Evolutionary conservation across 2,329 filamentous ascomycete species (phyloP), one percentile per base, ranked within the genome.

Genomic region (Venturia pyrina): DNA sequence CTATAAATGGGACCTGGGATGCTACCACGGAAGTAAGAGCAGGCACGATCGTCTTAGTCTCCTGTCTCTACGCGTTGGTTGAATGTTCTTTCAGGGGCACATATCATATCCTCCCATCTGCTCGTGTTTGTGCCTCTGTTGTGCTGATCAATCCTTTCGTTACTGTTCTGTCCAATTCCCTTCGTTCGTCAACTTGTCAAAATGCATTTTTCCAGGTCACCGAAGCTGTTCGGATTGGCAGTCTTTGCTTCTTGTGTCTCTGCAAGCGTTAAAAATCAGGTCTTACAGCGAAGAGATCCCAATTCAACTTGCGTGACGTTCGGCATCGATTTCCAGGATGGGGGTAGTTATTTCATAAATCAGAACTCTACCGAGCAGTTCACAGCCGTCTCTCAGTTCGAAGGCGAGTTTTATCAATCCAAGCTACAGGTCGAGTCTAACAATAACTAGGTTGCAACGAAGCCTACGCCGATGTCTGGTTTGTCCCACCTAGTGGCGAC

Each of bases 291-390:
- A n/a, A 37, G 53, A 59, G 53, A 40, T 59, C 32, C 53, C 13
- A 59, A 59, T 59, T 59, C 53, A 8, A 21, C 19, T 19, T 62
- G 60, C 21, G 3, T 24, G 7, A 19, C 75, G 8, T 77, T 71
- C 64, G 76, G 76, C 62, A 73, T 78, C 24, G 79, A 81, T 68
- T 81, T 78, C 65, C 70, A 78, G 60, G 75, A 77, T 68, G 77
- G 76, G 37, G 74, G 74, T 2, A 69, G 71, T n/a, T 81, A 80
- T 70, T 81, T 80, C 70, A 79, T 80, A 69, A 79, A 81, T 69
- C 73, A 74, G 15, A 70, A 72, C 19, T 79, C 77, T 0, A 72
- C 70, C 4, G 77, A 78, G 3, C 69, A 70, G 6, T 81, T 81
- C 68, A 78, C 76, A n/a, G 76, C 75, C 24, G 76, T 79, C 6